Evolutionary conservation across 75 land plant species (phyloP).

Genomic region (Picea glauca): DNA sequence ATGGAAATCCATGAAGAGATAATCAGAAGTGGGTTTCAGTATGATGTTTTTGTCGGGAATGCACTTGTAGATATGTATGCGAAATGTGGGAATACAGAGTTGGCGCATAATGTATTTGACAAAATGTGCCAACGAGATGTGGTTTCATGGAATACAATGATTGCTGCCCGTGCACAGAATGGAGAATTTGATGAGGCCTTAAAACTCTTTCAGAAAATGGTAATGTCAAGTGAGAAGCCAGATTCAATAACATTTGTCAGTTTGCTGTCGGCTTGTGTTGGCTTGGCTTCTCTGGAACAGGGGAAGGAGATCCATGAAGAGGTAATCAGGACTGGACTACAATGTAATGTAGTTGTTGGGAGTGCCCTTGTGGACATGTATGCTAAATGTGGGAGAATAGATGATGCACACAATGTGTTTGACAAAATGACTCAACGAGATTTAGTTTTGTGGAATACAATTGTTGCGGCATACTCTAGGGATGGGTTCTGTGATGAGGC

Average conservation of each 20-base stretch:
- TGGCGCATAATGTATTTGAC: slow-evolving; percentile 32
- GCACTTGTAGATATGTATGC: slow-evolving; percentile 19
- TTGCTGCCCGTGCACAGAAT: too few species aligned
- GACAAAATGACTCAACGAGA: too few species aligned
- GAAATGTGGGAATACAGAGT: slow-evolving; percentile 24
- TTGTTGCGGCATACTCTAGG: too few species aligned
- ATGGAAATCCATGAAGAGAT: not conserved
- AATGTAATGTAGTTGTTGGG: not conserved
- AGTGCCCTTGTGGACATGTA: not conserved
- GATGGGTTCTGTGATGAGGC: too few species aligned
- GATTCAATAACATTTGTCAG: slow-evolving; percentile 27
- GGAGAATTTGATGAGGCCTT: too few species aligned
- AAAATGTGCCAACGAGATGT: slow-evolving; percentile 28
- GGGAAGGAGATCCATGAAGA: not conserved
- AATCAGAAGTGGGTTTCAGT: not conserved
- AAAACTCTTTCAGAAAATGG: too few species aligned
- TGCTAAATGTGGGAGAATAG: not conserved
- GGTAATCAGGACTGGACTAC: slow-evolving; percentile 10
- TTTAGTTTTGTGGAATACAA: too few species aligned
- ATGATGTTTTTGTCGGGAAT: not conserved
- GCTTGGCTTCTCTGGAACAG: too few species aligned
- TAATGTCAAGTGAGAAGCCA: slow-evolving; percentile 49
- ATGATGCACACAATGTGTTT: too few species aligned
- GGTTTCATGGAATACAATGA: slow-evolving; percentile 5
- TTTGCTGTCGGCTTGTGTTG: not conserved